Evolutionary conservation across 169 alveolate genomes (phyloP).

Genomic region (Plasmodium gallinaceum): DNA sequence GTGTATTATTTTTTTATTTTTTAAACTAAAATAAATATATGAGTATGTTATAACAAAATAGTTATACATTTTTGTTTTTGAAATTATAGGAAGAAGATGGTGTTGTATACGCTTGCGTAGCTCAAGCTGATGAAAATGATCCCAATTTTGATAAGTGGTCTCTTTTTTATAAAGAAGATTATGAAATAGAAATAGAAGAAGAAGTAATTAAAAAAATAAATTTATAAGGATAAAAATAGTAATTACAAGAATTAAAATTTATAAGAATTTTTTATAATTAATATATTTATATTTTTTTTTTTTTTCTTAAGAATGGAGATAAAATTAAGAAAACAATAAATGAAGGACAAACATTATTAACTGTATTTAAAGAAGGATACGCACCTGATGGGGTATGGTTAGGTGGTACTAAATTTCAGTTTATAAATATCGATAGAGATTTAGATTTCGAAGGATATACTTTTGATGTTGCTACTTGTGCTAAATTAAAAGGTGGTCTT

Average conservation of each 20-base stretch:
- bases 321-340: conserved; percentile 40
- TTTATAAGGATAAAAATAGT: background rate
- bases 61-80: background rate
- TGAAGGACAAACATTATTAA: conserved; percentile 51
- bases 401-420: conserved; percentile 86
- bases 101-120: conserved; percentile 71
- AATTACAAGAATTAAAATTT: background rate
- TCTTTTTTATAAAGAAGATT: conserved; percentile 63
- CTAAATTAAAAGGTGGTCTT: conserved; percentile 85
- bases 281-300: background rate
- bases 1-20: no score
- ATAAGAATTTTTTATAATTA: background rate
- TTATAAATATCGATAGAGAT: conserved; percentile 82
- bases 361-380: conserved; percentile 59
- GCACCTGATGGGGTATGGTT: conserved; percentile 84
- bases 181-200: conserved; percentile 68
- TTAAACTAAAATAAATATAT: no score
- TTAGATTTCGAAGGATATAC: conserved; percentile 80
- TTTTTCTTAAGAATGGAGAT: conserved; percentile 29
- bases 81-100: conserved; percentile 56
- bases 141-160: conserved; percentile 66
- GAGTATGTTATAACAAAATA: no score
- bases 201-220: conserved; percentile 35
- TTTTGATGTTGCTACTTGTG: conserved; percentile 84
- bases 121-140: conserved; percentile 48